Base-by-base conservation (phyloP, 116 monocot species). In the Trichopus zeylanicus region DNA sequence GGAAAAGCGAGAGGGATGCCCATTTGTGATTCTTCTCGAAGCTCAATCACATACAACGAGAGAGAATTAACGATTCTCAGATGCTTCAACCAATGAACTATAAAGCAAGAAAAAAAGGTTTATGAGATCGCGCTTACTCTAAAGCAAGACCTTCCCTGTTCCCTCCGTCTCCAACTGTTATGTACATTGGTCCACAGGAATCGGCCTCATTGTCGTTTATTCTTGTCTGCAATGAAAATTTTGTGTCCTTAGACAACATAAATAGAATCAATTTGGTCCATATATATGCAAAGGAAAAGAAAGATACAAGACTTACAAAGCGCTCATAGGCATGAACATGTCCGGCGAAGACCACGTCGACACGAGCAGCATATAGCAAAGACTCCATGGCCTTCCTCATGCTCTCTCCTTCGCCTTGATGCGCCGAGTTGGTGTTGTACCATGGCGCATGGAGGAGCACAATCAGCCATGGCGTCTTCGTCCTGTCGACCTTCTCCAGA, bases 261-360 rank as follows among this genome's bases (percentile, higher is more conserved):
- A 16, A 48, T 48, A 48, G 12, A 48, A 37, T 37, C 8, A 11
- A 37, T 37, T 11, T 37, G 15, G 8, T 6, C 15, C 2, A 11
- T 37, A 37, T 11, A 48, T 6, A 21, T n/a, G 15, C 6, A 18
- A 21, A 48, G 1, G 3, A 0, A 10, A 74, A 32, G 10, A n/a
- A n/a, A n/a, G n/a, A n/a, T n/a, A n/a, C n/a, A n/a, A n/a, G n/a
- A 68, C 80, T 75, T 67, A 82, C 84, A 27, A 85, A 92, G 29
- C 88, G 75, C 60, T 92, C 84, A 58, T 92, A 92, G 11, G 88
- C 87, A 55, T 92, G 87, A 25, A 92, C 92, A 51, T 92, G 92
- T 1, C 87, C 92, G 0, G 74, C 71, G 62, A 91, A 86, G 42
- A 92, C 74, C 29, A 64, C 65, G 52, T 88, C 88, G n/a, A 88